Evolutionary conservation across 73 alveolate species (phyloP).

Genomic region (Paramecium sonneborni): DNA sequence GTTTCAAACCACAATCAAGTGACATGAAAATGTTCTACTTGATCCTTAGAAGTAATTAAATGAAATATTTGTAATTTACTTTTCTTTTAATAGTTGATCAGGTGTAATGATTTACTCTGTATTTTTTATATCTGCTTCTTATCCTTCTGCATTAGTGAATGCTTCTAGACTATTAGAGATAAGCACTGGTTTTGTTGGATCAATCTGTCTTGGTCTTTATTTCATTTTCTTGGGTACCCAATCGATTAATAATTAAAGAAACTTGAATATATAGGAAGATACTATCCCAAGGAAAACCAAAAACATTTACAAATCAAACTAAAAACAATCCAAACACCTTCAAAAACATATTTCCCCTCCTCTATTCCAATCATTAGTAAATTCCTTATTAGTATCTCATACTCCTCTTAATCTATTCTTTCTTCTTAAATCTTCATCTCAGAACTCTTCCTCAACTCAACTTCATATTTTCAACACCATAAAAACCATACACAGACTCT

Average conservation of each 20-base stretch:
- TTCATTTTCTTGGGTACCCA: slow-evolving; percentile 2
- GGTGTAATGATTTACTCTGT: slow-evolving; percentile 37
- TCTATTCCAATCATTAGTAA: neutral
- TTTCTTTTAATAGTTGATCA: neutral
- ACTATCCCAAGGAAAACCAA: slow-evolving; percentile 12
- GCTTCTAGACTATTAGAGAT: neutral
- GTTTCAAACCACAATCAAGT: neutral
- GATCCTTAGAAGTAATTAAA: neutral
- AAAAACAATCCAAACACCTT: neutral
- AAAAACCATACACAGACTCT: neutral
- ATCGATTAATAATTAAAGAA: slow-evolving; percentile 36
- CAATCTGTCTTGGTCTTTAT: slow-evolving; percentile 45
- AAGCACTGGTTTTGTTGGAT: slow-evolving; percentile 18
- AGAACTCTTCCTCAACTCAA: neutral
- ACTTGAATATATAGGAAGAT: slow-evolving; percentile 42
- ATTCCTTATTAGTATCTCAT: neutral
- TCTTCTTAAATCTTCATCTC: neutral
- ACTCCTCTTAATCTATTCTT: neutral
- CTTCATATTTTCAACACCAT: neutral
- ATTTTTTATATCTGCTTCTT: neutral
- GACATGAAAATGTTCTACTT: neutral
- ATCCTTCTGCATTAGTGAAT: slow-evolving; percentile 15
- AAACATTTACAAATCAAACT: neutral
- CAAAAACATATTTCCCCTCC: neutral
- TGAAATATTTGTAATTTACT: neutral